Conservation (phyloP, 345 rosid genomes). For the Jatropha curcas region DNA sequence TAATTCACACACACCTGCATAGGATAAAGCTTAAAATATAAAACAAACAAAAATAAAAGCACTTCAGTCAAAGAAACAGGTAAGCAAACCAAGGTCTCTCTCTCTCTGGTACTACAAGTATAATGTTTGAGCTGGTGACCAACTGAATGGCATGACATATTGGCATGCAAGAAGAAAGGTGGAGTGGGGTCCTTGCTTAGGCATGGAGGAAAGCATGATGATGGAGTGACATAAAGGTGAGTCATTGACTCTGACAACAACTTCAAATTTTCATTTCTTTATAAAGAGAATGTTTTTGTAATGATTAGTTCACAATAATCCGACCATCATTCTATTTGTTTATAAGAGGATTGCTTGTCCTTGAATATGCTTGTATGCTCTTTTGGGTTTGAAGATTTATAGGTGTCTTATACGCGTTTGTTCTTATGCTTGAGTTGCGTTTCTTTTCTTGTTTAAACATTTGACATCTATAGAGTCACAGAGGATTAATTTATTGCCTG, state of each 20-base stretch:
- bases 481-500: not conserved
- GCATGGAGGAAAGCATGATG: slow-evolving; percentile 17
- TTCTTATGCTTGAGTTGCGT: not conserved
- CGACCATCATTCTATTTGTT: slow-evolving; percentile 9
- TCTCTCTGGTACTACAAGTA: not conserved
- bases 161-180: slow-evolving; percentile 30
- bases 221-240: slow-evolving; percentile 13
- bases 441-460: not conserved
- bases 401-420: not conserved
- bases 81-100: slow-evolving; percentile 39
- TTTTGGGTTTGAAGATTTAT: not conserved
- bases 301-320: slow-evolving; percentile 17
- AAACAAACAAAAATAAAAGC: not conserved
- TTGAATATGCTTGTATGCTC: not conserved
- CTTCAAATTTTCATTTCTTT: not conserved
- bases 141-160: slow-evolving; percentile 18
- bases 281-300: slow-evolving; percentile 8
- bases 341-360: not conserved
- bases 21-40: not conserved
- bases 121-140: slow-evolving; percentile 30
- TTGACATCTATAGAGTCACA: not conserved
- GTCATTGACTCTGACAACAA: not conserved
- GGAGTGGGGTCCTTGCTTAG: slow-evolving; percentile 21
- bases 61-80: slow-evolving; percentile 44
- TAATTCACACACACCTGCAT: slow-evolving; percentile 11